Evolutionary conservation across 192 early-diverging fungal genomes (phyloP).

Genomic region (Mortierella claussenii): DNA sequence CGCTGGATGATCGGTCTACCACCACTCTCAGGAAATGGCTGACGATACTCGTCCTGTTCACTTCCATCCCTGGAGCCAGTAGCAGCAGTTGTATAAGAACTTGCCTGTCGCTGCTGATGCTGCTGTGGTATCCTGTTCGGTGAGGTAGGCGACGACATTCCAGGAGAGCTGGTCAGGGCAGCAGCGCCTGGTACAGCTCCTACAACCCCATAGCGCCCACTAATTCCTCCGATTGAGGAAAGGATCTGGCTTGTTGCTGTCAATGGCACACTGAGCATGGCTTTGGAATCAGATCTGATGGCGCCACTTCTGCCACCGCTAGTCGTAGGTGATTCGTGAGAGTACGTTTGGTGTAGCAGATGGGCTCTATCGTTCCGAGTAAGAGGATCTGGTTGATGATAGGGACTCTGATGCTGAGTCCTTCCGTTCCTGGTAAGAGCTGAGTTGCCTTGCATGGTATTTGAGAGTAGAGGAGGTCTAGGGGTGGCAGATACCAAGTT

Average conservation of each 20-base stretch:
- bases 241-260: constrained; percentile 31
- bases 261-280: background rate
- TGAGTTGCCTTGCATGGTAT: background rate
- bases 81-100: too few species aligned
- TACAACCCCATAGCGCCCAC: constrained; percentile 21
- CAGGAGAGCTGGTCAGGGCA: background rate
- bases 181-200: constrained; percentile 12
- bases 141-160: too few species aligned
- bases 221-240: constrained; percentile 27
- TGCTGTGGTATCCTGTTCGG: too few species aligned
- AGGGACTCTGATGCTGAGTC: constrained; percentile 12
- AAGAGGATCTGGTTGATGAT: constrained; percentile 29
- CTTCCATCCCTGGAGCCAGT: too few species aligned
- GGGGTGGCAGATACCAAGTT: background rate
- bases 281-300: too few species aligned
- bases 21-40: too few species aligned
- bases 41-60: too few species aligned
- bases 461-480: background rate
- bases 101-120: too few species aligned
- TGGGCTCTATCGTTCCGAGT: background rate
- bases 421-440: background rate
- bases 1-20: too few species aligned
- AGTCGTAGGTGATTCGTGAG: too few species aligned
- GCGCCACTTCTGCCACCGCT: too few species aligned
- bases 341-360: too few species aligned